Base-by-base conservation (phyloP, 305 asterid genomes). In the Nicotiana rustica region DNA sequence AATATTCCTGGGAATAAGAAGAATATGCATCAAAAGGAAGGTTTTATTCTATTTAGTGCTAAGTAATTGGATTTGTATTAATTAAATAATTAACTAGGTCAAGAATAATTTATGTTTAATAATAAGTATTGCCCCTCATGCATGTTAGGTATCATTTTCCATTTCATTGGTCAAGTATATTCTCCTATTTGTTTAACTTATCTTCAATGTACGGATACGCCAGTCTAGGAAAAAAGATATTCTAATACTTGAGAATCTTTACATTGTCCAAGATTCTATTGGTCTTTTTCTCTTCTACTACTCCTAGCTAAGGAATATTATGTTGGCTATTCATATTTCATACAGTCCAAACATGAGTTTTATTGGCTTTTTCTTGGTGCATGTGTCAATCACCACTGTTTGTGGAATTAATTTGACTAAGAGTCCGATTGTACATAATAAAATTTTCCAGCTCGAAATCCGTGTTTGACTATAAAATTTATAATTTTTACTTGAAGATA, bases 121-220 rank as follows among this genome's bases (percentile, higher is more conserved):
- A 10, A 38, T 6, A 69, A 38, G 17, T 41, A 69, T 41, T 70
- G 77, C 44, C 33, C 49, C 59, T 70, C 78, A 70, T 70, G 78
- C 59, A 19, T 41, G 78, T 41, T 41, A 41, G 59, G 70, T 47
- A 19, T 62, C 29, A 9, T 60, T 61, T 25, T 0, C 41, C 36
- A 71, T 25, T 84, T 81, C 86, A 88, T 85, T 85, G 85, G 86
- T 65, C 65, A 85, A 82, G 84, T 70, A 88, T 88, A 88, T 86
- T 88, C 91, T 84, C 70, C 8, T 76, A 61, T 85, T 67, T 36
- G 7, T 88, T 87, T 85, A 86, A n/a, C 59, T 73, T 86, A 82
- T 89, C 87, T 85, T 87, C 64, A 67, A 15, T 47, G 29, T 36
- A 67, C 17, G 66, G 38, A 41, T 31, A 52, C 6, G 25, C 9